phyloP scores from a whole-genome alignment of 176 grass and related monocot species.

The Triticum timopheevii region DNA sequence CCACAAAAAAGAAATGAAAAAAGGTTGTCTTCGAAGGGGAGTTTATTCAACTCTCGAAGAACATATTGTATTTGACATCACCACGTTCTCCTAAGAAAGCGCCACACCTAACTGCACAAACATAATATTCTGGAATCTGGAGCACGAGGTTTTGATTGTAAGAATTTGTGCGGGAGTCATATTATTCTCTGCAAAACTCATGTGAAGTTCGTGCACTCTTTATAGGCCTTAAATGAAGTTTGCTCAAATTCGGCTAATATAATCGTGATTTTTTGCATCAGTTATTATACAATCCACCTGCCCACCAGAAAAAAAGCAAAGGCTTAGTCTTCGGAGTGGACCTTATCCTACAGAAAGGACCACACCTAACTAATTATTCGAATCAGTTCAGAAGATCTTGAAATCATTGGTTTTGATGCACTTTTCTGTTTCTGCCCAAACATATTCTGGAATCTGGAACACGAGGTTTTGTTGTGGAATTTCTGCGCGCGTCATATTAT shows the following conservation, averaged over 20 bases:
- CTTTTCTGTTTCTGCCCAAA: slow-evolving; percentile 1
- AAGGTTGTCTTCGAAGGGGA: neutral
- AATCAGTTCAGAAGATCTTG: neutral
- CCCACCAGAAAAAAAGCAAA: neutral
- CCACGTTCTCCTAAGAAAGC: neutral
- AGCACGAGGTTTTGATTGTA: neutral
- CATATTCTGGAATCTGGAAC: neutral
- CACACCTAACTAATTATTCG: neutral
- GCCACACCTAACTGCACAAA: neutral
- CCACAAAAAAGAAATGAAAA: slow-evolving; percentile 34
- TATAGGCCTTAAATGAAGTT: neutral
- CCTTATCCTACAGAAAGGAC: slow-evolving; percentile 37
- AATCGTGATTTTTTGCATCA: no score
- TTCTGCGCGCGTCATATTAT: neutral
- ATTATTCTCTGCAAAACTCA: neutral
- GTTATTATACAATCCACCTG: neutral
- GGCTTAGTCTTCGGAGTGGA: neutral
- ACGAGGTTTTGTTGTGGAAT: neutral
- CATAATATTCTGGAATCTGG: neutral
- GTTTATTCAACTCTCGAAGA: slow-evolving; percentile 47
- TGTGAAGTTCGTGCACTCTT: neutral
- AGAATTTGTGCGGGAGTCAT: neutral
- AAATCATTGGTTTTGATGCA: slow-evolving; percentile 29
- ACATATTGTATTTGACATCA: slow-evolving; percentile 51
- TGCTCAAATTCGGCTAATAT: neutral